These are phyloP conservation scores for Aspergillus calidoustus DNA, from an alignment of 2,329 filamentous ascomycete genomes.

Conservation along the genomic window DNA sequence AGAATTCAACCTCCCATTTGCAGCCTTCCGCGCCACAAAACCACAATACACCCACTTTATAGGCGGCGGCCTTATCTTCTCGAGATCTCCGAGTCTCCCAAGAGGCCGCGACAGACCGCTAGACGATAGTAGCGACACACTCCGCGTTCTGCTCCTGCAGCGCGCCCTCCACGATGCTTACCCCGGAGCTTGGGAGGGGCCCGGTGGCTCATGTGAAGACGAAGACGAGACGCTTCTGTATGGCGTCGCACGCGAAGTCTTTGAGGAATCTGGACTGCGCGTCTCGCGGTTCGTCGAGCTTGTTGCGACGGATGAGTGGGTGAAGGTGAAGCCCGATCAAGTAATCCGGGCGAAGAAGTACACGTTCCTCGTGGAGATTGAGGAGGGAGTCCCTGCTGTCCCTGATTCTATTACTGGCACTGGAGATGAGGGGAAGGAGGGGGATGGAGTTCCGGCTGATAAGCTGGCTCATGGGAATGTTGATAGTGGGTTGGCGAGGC, in stretches of 20 bases:
- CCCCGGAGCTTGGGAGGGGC: constrained; percentile 54
- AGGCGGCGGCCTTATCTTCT: constrained; percentile 38
- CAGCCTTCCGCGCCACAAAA: constrained; percentile 30
- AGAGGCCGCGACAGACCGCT: background rate
- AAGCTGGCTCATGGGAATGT: background rate
- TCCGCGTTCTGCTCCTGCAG: constrained; percentile 50
- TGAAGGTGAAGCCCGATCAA: constrained; percentile 29
- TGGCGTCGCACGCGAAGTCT: constrained; percentile 54
- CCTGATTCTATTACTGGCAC: background rate
- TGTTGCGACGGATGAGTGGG: constrained; percentile 42
- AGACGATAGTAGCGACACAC: background rate
- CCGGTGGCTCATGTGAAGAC: constrained; percentile 55
- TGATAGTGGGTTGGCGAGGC: background rate
- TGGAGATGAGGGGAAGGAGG: background rate
- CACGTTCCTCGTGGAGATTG: constrained; percentile 44
- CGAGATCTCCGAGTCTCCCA: background rate
- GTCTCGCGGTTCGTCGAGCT: constrained; percentile 49
- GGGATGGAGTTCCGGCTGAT: background rate
- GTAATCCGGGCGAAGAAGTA: constrained; percentile 37
- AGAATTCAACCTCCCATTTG: constrained; percentile 34
- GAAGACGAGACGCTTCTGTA: constrained; percentile 54
- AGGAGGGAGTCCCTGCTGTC: constrained; percentile 22
- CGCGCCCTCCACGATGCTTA: constrained; percentile 46
- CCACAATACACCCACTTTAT: constrained; percentile 36
- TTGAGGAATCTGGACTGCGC: constrained; percentile 57